Conservation (phyloP, 208 protist genomes). For the Trichomonas tenax region DNA sequence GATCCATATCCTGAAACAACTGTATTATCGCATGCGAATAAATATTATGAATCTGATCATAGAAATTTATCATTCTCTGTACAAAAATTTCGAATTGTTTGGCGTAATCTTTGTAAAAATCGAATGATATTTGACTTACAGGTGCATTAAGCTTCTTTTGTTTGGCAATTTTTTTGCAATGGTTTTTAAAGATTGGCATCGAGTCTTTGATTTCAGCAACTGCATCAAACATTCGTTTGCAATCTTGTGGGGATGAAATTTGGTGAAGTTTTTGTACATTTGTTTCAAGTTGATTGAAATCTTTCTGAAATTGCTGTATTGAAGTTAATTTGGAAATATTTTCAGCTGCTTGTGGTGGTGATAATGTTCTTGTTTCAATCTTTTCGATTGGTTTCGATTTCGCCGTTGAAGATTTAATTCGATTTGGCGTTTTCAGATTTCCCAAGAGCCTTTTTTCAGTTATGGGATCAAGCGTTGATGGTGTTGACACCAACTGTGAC, state of each 20-base stretch:
- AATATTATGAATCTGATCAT: not conserved
- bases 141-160: not conserved
- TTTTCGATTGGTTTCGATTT: not conserved
- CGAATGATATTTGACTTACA: not conserved
- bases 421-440: not conserved
- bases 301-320: conserved; percentile 9
- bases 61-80: not conserved
- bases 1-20: not conserved
- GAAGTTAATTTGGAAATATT: not conserved
- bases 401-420: not conserved
- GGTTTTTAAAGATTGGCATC: not conserved
- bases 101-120: not conserved
- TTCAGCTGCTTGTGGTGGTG: not conserved
- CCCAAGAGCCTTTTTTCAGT: not conserved
- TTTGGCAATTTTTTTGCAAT: not conserved
- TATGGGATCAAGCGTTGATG: not conserved
- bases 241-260: not conserved
- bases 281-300: not conserved
- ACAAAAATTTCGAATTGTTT: not conserved
- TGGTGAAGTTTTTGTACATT: not conserved
- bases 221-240: not conserved
- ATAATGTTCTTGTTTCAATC: not conserved
- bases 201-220: not conserved
- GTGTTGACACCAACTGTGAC: not conserved
- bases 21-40: not conserved